Evolutionary conservation across 805 yeast species (phyloP).

Genomic region (Starmera pachycereana): DNA sequence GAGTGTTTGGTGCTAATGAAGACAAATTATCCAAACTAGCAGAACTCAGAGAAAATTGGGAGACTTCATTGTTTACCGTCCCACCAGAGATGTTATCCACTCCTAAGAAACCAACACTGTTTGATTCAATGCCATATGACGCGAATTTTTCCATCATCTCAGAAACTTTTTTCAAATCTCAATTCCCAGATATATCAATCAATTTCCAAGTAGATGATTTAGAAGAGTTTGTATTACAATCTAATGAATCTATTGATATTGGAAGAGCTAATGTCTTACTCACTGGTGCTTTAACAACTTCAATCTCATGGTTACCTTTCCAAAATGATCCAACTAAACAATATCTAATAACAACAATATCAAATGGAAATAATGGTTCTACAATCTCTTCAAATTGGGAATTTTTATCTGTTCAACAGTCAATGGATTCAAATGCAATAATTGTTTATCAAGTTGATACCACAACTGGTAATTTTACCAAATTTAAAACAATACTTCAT

Average conservation of each 20-base stretch:
- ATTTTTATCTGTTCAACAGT: no score
- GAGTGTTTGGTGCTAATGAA: constrained; percentile 42
- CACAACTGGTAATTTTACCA: constrained; percentile 16
- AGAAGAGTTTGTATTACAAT: constrained; percentile 3
- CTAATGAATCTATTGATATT: constrained; percentile 8
- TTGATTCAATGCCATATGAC: constrained; percentile 1
- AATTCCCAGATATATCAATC: constrained; percentile 8
- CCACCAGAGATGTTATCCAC: constrained; percentile 21
- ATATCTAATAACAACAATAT: constrained; percentile 40
- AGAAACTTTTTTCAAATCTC: constrained; percentile 3
- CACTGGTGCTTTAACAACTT: constrained; percentile 42
- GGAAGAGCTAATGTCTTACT: constrained; percentile 33
- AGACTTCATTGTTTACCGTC: constrained; percentile 33
- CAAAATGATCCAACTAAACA: constrained; percentile 17
- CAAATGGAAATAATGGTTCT: constrained; percentile 24
- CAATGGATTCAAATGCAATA: constrained; percentile 18
- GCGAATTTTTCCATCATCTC: constrained; percentile 12
- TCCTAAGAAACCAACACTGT: constrained; percentile 5
- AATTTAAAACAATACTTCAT: constrained; percentile 25
- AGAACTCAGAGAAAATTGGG: constrained; percentile 40
- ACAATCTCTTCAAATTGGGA: constrained; percentile 11
- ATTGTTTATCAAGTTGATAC: constrained; percentile 34
- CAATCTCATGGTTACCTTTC: constrained; percentile 38
- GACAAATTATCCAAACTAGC: constrained; percentile 31
- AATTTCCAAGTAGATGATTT: constrained; percentile 13